Conservation (phyloP, 345 rosid species). For the Gossypium mustelinum region DNA sequence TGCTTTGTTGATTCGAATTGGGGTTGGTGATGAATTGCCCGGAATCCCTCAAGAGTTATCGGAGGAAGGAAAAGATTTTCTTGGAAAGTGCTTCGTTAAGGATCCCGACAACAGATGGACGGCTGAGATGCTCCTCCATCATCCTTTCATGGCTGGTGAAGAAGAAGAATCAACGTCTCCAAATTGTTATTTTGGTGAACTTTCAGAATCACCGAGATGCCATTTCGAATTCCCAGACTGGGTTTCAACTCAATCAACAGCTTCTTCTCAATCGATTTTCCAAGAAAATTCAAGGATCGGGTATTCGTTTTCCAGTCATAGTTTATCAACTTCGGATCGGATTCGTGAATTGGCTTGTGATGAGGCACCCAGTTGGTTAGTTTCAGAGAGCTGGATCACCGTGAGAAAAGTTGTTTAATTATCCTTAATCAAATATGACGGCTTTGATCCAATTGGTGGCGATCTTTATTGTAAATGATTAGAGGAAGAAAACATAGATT, state of each 20-base stretch:
- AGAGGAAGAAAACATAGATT: not conserved
- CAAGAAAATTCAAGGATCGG: slow-evolving; percentile 13
- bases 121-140: slow-evolving; percentile 70
- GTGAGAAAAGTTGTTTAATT: slow-evolving; percentile 21
- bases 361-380: slow-evolving; percentile 38
- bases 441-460: slow-evolving; percentile 19
- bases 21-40: slow-evolving; percentile 54
- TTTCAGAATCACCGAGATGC: slow-evolving; percentile 34
- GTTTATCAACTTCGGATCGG: slow-evolving; percentile 26
- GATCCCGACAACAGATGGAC: slow-evolving; percentile 64
- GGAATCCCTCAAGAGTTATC: slow-evolving; percentile 52
- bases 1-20: slow-evolving; percentile 51
- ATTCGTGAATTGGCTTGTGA: slow-evolving; percentile 23
- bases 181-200: not conserved
- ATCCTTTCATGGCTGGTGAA: slow-evolving; percentile 48
- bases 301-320: slow-evolving; percentile 1
- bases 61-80: slow-evolving; percentile 67
- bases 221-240: slow-evolving; percentile 47
- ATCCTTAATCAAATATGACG: slow-evolving; percentile 14
- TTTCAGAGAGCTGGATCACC: slow-evolving; percentile 42
- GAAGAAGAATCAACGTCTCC: slow-evolving; percentile 5
- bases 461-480: slow-evolving; percentile 21
- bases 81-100: slow-evolving; percentile 55
- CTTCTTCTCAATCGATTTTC: not conserved
- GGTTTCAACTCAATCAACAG: slow-evolving; percentile 36